These are phyloP conservation scores for Vachellia pachyceras DNA, from an alignment of 306 rosid genomes.

Conservation along the genomic window DNA sequence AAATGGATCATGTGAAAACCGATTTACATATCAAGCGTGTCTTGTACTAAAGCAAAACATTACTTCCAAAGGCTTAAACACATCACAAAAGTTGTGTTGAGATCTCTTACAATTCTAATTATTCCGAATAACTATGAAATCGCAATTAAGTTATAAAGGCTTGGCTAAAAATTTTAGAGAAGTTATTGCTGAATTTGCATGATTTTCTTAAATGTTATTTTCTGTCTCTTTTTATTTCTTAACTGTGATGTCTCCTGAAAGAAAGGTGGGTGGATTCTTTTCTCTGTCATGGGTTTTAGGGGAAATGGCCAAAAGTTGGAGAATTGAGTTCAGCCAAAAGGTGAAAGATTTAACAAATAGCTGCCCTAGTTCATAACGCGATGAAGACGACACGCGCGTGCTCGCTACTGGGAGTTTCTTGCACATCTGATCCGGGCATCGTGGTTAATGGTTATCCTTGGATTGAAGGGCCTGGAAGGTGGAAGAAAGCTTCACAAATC, in stretches of 20 bases:
- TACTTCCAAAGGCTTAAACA: background rate
- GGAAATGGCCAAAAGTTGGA: slow-evolving; percentile 39
- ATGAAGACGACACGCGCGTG: too few species aligned
- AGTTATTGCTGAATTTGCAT: background rate
- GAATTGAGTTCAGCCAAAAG: slow-evolving; percentile 39
- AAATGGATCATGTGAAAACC: background rate
- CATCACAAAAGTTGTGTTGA: background rate
- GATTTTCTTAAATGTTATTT: too few species aligned
- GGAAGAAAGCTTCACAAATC: too few species aligned
- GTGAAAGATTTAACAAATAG: slow-evolving; percentile 44
- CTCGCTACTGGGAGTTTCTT: too few species aligned
- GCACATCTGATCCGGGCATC: too few species aligned
- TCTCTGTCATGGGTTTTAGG: slow-evolving; percentile 47
- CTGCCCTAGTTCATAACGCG: too few species aligned
- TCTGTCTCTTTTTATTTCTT: too few species aligned
- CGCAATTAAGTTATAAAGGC: too few species aligned
- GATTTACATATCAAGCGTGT: background rate
- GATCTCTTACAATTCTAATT: too few species aligned
- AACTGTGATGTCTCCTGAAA: background rate
- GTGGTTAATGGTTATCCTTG: too few species aligned
- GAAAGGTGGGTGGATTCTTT: slow-evolving; percentile 42
- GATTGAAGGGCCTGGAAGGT: too few species aligned
- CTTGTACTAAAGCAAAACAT: background rate
- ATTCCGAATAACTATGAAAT: too few species aligned
- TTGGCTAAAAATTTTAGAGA: background rate